Conservation (phyloP, 225 moss, liverwort and hornwort genomes). For the Climacium dendroides region DNA sequence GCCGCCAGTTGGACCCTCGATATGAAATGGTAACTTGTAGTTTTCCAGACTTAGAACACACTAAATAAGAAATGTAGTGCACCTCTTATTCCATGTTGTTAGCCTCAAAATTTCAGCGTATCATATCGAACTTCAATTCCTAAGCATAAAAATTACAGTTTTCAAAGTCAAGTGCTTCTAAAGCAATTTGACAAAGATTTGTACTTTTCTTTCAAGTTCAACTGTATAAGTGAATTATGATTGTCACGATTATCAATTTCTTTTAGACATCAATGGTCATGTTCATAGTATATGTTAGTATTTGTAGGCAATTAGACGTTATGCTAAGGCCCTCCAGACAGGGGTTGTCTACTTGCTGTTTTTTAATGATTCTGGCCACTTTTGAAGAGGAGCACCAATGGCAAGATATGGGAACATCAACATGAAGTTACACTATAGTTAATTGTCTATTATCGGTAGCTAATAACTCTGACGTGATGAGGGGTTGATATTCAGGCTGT, state of each 20-base stretch:
- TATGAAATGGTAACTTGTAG: conserved; percentile 46
- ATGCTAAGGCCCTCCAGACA: neutral
- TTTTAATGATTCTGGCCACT: neutral
- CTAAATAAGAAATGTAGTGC: neutral
- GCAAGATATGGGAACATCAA: neutral
- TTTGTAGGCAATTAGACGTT: neutral
- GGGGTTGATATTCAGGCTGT: conserved; percentile 39
- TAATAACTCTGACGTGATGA: neutral
- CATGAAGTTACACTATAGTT: neutral
- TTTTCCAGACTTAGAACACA: neutral
- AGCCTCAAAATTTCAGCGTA: neutral
- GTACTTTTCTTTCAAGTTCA: neutral
- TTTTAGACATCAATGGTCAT: neutral
- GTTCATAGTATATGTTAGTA: neutral
- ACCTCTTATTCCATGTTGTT: neutral
- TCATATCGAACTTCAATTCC: neutral
- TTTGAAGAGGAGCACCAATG: neutral
- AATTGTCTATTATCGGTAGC: neutral
- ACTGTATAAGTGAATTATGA: neutral
- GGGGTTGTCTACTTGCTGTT: neutral
- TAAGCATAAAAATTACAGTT: neutral
- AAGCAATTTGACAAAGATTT: neutral
- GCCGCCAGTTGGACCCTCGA: conserved; percentile 54
- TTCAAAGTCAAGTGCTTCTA: neutral
- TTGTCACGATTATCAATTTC: neutral